These are phyloP conservation scores for Brassica carinata DNA, from an alignment of 345 rosid genomes.

Conservation along the genomic window DNA sequence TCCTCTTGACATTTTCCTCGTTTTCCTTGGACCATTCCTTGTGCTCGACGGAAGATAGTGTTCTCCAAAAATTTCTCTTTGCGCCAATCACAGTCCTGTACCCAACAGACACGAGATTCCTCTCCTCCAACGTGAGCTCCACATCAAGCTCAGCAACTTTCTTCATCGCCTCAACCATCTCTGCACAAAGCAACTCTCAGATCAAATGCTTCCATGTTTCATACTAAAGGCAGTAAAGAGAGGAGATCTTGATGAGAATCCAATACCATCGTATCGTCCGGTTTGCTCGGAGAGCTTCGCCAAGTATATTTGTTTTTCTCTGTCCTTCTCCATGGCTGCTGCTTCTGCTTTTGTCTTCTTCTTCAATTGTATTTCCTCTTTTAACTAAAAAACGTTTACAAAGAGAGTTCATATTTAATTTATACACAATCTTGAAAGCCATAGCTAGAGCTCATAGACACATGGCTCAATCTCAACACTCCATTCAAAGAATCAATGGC, in stretches of 20 bases:
- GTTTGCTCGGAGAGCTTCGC: constrained; percentile 94
- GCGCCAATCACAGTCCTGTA: constrained; percentile 88
- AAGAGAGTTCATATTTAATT: no score
- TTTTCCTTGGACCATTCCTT: constrained; percentile 79
- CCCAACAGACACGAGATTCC: constrained; percentile 82
- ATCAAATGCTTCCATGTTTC: neutral
- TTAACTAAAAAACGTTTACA: no score
- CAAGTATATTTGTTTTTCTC: constrained; percentile 78
- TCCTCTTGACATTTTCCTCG: constrained; percentile 65
- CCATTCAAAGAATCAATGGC: no score
- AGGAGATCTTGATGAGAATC: no score
- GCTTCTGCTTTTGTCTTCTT: neutral
- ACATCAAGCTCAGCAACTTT: constrained; percentile 67
- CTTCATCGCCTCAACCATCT: constrained; percentile 89
- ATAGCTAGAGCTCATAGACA: no score
- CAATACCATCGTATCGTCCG: constrained; percentile 79
- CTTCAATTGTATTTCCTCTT: no score
- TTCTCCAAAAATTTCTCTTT: constrained; percentile 71
- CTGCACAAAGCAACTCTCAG: constrained; percentile 35
- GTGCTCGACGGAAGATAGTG: constrained; percentile 78
- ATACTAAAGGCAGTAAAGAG: neutral
- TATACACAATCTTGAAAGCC: no score
- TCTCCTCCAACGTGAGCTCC: constrained; percentile 78
- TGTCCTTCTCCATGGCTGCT: constrained; percentile 72
- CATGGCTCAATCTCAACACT: no score